Evolutionary conservation across 2,329 filamentous ascomycete species (phyloP).

Genomic region (Aspergillus flavus): DNA sequence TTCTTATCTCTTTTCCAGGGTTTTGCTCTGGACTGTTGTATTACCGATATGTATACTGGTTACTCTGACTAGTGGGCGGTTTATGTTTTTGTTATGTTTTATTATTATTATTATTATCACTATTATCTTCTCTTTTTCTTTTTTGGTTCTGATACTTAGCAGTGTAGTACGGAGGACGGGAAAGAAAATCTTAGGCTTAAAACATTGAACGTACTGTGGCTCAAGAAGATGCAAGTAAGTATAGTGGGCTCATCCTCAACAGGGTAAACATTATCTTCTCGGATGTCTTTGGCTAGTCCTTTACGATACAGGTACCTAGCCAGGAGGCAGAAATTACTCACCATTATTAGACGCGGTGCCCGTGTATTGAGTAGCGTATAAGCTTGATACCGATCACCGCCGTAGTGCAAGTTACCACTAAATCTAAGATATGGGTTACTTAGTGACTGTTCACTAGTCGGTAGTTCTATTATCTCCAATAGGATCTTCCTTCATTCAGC

Average conservation of each 20-base stretch:
- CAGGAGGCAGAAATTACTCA: background rate
- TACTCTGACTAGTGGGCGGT: constrained; percentile 5
- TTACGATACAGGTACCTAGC: background rate
- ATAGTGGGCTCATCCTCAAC: background rate
- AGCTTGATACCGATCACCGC: too few species aligned
- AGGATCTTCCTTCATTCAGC: background rate
- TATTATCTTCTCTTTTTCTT: constrained; percentile 13
- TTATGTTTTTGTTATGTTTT: background rate
- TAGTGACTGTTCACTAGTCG: background rate
- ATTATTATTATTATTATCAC: background rate
- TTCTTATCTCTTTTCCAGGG: background rate
- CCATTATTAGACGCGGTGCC: background rate
- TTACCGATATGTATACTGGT: constrained; percentile 13
- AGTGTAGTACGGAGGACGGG: background rate
- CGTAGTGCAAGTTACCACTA: background rate
- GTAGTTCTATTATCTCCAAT: background rate
- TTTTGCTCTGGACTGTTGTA: constrained; percentile 6
- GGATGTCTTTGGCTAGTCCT: background rate
- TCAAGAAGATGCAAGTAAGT: background rate
- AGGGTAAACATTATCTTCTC: background rate
- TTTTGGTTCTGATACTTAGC: background rate
- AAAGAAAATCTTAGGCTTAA: background rate
- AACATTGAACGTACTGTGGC: background rate
- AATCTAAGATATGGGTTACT: background rate
- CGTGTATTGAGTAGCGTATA: background rate